phyloP scores from a whole-genome alignment of 2,329 filamentous ascomycete genomes.

The Mollisiaceae sp. region DNA sequence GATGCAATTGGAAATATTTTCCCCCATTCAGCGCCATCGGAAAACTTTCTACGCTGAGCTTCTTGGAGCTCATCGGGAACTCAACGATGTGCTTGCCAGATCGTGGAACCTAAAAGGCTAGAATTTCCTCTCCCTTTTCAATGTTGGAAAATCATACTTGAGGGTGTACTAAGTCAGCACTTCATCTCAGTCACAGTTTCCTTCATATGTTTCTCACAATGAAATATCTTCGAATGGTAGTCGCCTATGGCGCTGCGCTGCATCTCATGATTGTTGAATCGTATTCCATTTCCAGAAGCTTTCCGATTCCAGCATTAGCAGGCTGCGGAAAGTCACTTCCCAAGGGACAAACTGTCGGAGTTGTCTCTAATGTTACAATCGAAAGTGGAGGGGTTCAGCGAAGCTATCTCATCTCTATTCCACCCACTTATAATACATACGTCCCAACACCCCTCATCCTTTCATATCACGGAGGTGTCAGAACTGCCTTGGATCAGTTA shows the following conservation, averaged over 20 bases:
- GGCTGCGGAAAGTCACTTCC: conserved; percentile 27
- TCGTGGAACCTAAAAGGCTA: too few species aligned
- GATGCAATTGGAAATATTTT: not conserved
- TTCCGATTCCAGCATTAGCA: conserved; percentile 1
- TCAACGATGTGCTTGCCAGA: too few species aligned
- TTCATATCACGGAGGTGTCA: conserved; percentile 51
- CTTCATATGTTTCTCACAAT: not conserved
- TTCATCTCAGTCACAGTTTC: too few species aligned
- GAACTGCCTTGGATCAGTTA: conserved; percentile 43
- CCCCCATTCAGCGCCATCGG: not conserved
- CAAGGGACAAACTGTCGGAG: conserved; percentile 18
- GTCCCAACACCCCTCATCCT: conserved; percentile 45
- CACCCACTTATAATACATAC: conserved; percentile 43
- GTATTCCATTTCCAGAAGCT: not conserved
- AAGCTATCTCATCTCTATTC: conserved; percentile 46
- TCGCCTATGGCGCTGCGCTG: not conserved
- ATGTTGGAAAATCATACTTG: not conserved
- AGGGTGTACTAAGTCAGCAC: too few species aligned
- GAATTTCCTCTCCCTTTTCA: not conserved
- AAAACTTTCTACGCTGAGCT: too few species aligned
- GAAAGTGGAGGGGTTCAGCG: conserved; percentile 29
- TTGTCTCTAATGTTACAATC: conserved; percentile 27
- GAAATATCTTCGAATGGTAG: not conserved
- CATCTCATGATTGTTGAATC: not conserved
- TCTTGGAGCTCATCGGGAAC: too few species aligned